phyloP scores from a whole-genome alignment of 1,284 basidiomycete species.

The Anthracocystis panici-leucophaei region DNA sequence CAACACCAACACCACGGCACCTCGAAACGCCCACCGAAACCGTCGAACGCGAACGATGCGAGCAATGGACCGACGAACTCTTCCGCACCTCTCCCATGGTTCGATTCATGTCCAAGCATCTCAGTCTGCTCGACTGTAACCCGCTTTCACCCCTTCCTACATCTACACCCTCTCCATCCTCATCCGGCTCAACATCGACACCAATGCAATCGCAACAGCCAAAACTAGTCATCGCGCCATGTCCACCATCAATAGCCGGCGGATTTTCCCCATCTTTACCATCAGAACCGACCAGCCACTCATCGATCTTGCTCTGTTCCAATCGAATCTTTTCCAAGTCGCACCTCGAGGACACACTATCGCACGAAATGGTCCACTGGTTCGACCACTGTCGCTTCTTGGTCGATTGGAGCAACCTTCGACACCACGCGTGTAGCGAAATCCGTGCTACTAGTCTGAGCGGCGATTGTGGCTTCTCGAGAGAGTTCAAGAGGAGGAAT shows the following conservation, averaged over 20 bases:
- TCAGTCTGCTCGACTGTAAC: conserved; percentile 62
- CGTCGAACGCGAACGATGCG: conserved; percentile 45
- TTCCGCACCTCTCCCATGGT: conserved; percentile 67
- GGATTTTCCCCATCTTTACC: conserved; percentile 62
- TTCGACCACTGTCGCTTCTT: conserved; percentile 95
- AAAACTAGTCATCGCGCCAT: conserved; percentile 59
- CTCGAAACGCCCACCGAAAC: conserved; percentile 48
- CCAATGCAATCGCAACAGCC: conserved; percentile 18
- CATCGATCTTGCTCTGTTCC: conserved; percentile 62
- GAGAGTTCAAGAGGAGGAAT: conserved; percentile 23
- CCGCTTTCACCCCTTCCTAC: conserved; percentile 34
- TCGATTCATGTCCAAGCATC: conserved; percentile 67
- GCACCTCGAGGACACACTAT: conserved; percentile 91
- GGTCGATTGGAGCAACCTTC: conserved; percentile 87
- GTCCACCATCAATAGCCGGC: conserved; percentile 58
- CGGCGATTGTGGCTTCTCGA: conserved; percentile 71
- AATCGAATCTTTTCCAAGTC: conserved; percentile 76
- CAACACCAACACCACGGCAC: conserved; percentile 32
- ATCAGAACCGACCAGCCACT: conserved; percentile 36
- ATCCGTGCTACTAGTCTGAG: conserved; percentile 88
- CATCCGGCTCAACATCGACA: not conserved
- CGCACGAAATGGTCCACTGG: conserved; percentile 95
- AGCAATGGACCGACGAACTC: conserved; percentile 65
- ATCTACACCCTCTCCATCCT: not conserved
- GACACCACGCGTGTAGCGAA: conserved; percentile 96